Conservation (phyloP, 768 basidiomycete species). For the Mycena sanguinolenta region DNA sequence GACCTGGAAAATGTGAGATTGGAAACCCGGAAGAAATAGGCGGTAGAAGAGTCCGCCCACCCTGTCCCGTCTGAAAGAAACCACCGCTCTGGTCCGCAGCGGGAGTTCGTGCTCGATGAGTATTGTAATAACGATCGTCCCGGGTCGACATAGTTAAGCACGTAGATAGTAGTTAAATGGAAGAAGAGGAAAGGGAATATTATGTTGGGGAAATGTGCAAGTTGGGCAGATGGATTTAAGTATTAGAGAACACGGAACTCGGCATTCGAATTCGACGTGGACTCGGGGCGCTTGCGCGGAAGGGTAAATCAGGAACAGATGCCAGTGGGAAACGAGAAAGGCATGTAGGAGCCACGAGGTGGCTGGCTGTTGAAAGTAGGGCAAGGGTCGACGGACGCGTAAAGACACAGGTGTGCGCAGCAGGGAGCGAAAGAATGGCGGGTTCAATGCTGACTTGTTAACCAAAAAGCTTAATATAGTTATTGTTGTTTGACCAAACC, state of each 20-base stretch:
- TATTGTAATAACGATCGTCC: conserved; percentile 80
- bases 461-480: conserved; percentile 56
- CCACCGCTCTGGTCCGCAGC: conserved; percentile 72
- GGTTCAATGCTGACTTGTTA: conserved; percentile 44
- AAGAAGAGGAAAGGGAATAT: conserved; percentile 65
- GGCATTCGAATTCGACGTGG: conserved; percentile 45
- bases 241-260: conserved; percentile 56
- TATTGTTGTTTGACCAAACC: conserved; percentile 50
- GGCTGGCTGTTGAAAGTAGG: conserved; percentile 52
- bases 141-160: conserved; percentile 70
- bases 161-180: conserved; percentile 49
- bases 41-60: conserved; percentile 91
- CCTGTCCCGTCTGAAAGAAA: conserved; percentile 86
- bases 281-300: conserved; percentile 45
- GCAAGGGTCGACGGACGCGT: conserved; percentile 51
- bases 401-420: conserved; percentile 45
- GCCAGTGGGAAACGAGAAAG: conserved; percentile 54
- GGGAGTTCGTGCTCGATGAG: conserved; percentile 78
- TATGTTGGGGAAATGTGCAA: conserved; percentile 61
- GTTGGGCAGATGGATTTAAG: conserved; percentile 60
- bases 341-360: conserved; percentile 72
- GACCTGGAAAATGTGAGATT: conserved; percentile 93
- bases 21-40: conserved; percentile 87
- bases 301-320: conserved; percentile 58
- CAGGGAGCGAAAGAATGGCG: conserved; percentile 39